A percentile compares a stretch with the other conserved stretches of the same genome.
Conservation (phyloP, 345 rosid species). For the Carallia brachiata region DNA sequence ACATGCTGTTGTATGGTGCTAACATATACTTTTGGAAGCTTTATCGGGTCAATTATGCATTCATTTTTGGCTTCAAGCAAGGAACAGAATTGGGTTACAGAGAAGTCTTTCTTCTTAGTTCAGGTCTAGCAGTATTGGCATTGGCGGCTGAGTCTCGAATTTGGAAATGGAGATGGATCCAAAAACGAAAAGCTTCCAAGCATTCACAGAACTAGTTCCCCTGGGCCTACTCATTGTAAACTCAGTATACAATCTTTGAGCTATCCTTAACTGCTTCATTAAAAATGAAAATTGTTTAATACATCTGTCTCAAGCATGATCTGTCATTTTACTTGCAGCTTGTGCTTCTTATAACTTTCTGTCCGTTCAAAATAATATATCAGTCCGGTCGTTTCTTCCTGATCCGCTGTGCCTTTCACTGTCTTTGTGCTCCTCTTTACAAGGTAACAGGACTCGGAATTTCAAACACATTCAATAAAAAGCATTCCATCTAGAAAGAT, state of each 20-base stretch:
- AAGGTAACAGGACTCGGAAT: conserved; percentile 41
- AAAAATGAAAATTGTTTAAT: background rate
- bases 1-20: conserved; percentile 59
- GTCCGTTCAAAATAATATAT: conserved; percentile 65
- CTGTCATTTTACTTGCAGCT: conserved; percentile 30
- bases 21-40: conserved; percentile 67
- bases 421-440: conserved; percentile 64
- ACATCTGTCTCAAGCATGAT: background rate
- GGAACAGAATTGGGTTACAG: conserved; percentile 68
- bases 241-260: background rate
- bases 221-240: conserved; percentile 54
- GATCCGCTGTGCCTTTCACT: conserved; percentile 44
- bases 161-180: conserved; percentile 88
- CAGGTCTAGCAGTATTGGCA: conserved; percentile 53
- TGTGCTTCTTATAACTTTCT: conserved; percentile 40
- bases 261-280: background rate
- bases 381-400: conserved; percentile 64
- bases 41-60: conserved; percentile 60
- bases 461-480: background rate
- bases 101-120: conserved; percentile 55
- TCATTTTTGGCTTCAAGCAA: conserved; percentile 75
- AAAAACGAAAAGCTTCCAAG: conserved; percentile 48
- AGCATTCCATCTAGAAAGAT: background rate
- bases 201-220: conserved; percentile 70
- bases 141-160: conserved; percentile 54